These are phyloP conservation scores for Nectriaceae sp. DNA, from an alignment of 2,329 filamentous ascomycete species.

Conservation along the genomic window DNA sequence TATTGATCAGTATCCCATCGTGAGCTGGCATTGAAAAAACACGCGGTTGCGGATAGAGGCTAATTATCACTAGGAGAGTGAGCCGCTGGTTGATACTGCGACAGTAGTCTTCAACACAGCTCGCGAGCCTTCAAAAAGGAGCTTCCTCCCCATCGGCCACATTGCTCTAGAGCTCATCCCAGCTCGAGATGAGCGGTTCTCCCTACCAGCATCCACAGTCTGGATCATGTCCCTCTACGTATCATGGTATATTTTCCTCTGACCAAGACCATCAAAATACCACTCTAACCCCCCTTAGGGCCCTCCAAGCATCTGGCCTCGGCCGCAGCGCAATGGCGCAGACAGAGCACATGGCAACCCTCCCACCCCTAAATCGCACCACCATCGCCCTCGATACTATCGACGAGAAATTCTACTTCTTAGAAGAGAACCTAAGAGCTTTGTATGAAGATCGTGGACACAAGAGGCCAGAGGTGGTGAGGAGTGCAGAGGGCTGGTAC, in stretches of 20 bases:
- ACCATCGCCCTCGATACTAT: slow-evolving; percentile 39
- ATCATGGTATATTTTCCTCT: slow-evolving; percentile 30
- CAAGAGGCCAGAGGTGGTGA: slow-evolving; percentile 27
- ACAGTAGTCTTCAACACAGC: slow-evolving; percentile 26
- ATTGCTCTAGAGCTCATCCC: slow-evolving; percentile 38
- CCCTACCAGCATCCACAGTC: slow-evolving; percentile 33
- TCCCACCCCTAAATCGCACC: slow-evolving; percentile 34
- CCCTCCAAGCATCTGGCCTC: slow-evolving; percentile 38
- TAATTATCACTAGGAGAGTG: slow-evolving; percentile 30
- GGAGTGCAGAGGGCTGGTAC: slow-evolving; percentile 35
- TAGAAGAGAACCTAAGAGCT: slow-evolving; percentile 20
- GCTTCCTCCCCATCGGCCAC: slow-evolving; percentile 44
- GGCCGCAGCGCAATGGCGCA: slow-evolving; percentile 38
- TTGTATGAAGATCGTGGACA: slow-evolving; percentile 30
- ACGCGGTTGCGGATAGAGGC: background rate
- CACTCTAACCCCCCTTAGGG: slow-evolving; percentile 15
- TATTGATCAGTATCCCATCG: slow-evolving; percentile 31
- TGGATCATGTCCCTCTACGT: slow-evolving; percentile 46
- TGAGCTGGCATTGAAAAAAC: slow-evolving; percentile 16
- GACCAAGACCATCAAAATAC: background rate
- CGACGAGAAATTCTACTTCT: slow-evolving; percentile 29
- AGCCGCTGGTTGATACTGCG: slow-evolving; percentile 38
- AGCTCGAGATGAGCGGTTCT: slow-evolving; percentile 32
- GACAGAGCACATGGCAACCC: slow-evolving; percentile 34
- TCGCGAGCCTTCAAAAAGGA: slow-evolving; percentile 30